Percentiles rank a stretch among this genome's conserved stretches.
phyloP scores from a whole-genome alignment of 73 alveolate species.

The Paraurostyla sp. region DNA sequence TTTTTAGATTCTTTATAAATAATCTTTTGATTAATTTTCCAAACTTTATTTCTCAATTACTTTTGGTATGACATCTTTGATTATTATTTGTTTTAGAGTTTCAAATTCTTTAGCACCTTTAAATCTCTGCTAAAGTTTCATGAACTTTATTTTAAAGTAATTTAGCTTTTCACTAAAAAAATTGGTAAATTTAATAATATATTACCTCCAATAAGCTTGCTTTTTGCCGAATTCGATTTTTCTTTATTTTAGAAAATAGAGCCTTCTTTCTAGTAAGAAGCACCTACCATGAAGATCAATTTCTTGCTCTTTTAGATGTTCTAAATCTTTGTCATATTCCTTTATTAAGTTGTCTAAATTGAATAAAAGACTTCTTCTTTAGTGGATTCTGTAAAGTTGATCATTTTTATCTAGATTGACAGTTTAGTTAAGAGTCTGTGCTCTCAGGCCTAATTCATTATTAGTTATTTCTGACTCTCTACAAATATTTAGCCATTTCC shows the following conservation, averaged over 20 bases:
- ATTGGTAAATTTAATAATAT: background rate
- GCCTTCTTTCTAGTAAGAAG: background rate
- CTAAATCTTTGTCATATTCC: slow-evolving; percentile 20
- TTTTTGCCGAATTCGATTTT: background rate
- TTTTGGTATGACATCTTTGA: slow-evolving; percentile 7
- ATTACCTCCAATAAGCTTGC: slow-evolving; percentile 26
- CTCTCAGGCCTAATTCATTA: background rate
- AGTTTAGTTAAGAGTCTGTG: background rate
- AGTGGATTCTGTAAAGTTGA: background rate
- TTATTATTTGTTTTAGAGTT: background rate
- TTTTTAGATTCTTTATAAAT: slow-evolving; percentile 1
- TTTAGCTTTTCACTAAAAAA: slow-evolving; percentile 18
- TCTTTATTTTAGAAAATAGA: slow-evolving; percentile 2
- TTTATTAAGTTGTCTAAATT: background rate
- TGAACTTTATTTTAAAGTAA: background rate
- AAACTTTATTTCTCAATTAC: slow-evolving; percentile 17
- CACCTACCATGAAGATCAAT: slow-evolving; percentile 5
- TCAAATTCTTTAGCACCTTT: slow-evolving; percentile 14
- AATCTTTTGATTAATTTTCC: slow-evolving; percentile 42
- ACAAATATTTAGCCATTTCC: slow-evolving; percentile 22
- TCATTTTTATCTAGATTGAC: background rate
- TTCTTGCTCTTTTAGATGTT: slow-evolving; percentile 14
- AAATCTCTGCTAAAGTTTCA: background rate
- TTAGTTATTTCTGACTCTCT: slow-evolving; percentile 17
- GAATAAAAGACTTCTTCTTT: background rate